These are phyloP conservation scores for Colletotrichum cordylinicola DNA, from an alignment of 2,329 filamentous ascomycete genomes.

Conservation along the genomic window DNA sequence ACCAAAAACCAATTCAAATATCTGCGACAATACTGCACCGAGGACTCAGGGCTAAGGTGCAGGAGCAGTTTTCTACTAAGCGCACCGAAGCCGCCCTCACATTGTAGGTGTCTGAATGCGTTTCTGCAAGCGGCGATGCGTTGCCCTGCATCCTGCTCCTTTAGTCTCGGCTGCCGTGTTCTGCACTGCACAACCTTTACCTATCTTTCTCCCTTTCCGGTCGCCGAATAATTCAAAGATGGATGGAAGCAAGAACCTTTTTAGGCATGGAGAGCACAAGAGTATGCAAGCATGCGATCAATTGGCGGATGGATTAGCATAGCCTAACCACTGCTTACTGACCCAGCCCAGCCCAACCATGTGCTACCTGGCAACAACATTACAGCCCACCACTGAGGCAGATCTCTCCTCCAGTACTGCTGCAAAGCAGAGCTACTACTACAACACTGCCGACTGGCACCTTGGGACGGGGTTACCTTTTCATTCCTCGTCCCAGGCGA, in stretches of 20 bases:
- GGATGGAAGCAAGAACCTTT: neutral
- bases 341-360: neutral
- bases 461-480: neutral
- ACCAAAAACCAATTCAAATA: neutral
- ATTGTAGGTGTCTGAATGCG: neutral
- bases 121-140: neutral
- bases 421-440: neutral
- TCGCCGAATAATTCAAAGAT: neutral
- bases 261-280: neutral
- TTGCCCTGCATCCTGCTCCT: neutral
- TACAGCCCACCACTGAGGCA: neutral
- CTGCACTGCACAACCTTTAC: conserved; percentile 4
- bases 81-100: neutral
- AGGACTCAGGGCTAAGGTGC: neutral
- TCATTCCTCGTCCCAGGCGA: conserved; percentile 5
- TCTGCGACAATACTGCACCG: neutral
- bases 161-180: neutral
- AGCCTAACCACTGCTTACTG: conserved; percentile 11
- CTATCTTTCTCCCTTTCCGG: neutral
- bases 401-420: neutral
- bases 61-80: neutral
- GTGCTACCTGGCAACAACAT: conserved; percentile 5
- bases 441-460: neutral
- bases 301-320: neutral
- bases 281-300: neutral